Base-by-base conservation (phyloP, 1,139 yeast genomes). In the Zygoascus sp. region DNA sequence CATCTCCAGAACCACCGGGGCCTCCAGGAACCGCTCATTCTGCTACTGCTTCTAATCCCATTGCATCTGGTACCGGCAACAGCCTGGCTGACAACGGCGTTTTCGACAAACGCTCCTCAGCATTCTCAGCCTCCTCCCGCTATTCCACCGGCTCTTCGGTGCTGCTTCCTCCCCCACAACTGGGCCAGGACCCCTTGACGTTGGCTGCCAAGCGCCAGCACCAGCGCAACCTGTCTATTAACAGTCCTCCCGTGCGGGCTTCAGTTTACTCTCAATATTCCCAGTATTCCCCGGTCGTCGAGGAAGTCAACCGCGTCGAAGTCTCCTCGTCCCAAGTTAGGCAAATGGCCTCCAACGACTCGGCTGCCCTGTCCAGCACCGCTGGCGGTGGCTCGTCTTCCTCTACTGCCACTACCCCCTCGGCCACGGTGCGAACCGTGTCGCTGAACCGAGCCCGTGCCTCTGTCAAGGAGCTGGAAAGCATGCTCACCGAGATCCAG, bases 201-300 rank as follows among this genome's bases (percentile, higher is more conserved):
- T 10, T 40, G 15, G 45, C 44, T 13, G 47, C 47, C 13, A 28
- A 44, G 11, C 40, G 47, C 9, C 40, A 42, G 20, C 37, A 40
- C 11, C 36, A 40, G 37, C 20, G 38, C 28, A 43, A 15, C 37
- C 49, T 34, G 30, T 49, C 38, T 42, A 48, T 17, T 8, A 9
- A 28, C 7, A 32, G 32, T 23, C 48, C 54, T 5, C 32, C 46
- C 6, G 48, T 48, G 11, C 44, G 58, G 16, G 48, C 50, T 3
- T 56, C 59, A 16, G 34, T 56, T 11, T 52, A 51, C 47, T 52
- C 56, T 7, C 56, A 50, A 20, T 57, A 56, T 35, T 55, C 60
- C 15, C 56, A 51, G 27, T 58, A 58, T 37, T 58, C 61, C n/a
- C 61, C 61, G 5, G 47, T 57, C n/a, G 50, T 58, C 13, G 61